Percentiles rank a stretch among this genome's conserved stretches.
Evolutionary conservation across 2,329 filamentous ascomycete genomes (phyloP).

Genomic region (Dothideomycetes sp.): DNA sequence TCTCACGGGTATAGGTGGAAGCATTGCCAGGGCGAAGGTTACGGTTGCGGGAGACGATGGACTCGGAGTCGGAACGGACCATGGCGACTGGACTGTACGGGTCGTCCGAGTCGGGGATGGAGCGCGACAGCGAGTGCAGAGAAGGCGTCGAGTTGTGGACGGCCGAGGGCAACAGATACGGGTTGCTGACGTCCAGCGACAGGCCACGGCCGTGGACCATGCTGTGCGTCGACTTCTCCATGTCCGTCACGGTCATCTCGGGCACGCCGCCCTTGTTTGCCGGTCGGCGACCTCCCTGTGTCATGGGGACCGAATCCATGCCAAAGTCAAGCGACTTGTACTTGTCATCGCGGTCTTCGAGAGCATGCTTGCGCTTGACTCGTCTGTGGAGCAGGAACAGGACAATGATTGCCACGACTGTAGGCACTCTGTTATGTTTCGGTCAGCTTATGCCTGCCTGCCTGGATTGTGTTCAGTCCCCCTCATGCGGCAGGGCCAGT

Average conservation of each 20-base stretch:
- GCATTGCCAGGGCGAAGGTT: constrained; percentile 29
- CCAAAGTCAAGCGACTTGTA: constrained; percentile 92
- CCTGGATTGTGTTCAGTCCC: neutral
- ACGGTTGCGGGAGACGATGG: constrained; percentile 17
- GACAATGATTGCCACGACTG: constrained; percentile 56
- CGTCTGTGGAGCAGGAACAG: constrained; percentile 72
- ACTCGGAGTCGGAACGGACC: constrained; percentile 39
- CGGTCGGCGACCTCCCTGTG: too few relatives aligned
- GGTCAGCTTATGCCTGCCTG: neutral
- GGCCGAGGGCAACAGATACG: constrained; percentile 85
- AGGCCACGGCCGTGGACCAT: constrained; percentile 37
- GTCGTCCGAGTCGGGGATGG: constrained; percentile 66
- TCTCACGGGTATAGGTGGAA: constrained; percentile 46
- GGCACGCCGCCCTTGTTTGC: constrained; percentile 28
- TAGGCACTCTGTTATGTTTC: constrained; percentile 56
- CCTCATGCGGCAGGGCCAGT: neutral
- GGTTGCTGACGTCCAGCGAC: constrained; percentile 61
- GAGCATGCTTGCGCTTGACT: constrained; percentile 58
- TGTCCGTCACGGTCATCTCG: constrained; percentile 51
- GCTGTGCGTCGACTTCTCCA: constrained; percentile 30
- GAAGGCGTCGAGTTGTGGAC: constrained; percentile 75
- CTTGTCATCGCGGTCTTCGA: constrained; percentile 77
- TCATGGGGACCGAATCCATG: constrained; percentile 47
- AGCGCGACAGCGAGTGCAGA: constrained; percentile 72
- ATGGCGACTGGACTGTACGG: constrained; percentile 66